Percentiles rank a stretch among this genome's conserved stretches.
Evolutionary conservation across 1,284 basidiomycete genomes (phyloP).

Genomic region (Trichosporon sp.): DNA sequence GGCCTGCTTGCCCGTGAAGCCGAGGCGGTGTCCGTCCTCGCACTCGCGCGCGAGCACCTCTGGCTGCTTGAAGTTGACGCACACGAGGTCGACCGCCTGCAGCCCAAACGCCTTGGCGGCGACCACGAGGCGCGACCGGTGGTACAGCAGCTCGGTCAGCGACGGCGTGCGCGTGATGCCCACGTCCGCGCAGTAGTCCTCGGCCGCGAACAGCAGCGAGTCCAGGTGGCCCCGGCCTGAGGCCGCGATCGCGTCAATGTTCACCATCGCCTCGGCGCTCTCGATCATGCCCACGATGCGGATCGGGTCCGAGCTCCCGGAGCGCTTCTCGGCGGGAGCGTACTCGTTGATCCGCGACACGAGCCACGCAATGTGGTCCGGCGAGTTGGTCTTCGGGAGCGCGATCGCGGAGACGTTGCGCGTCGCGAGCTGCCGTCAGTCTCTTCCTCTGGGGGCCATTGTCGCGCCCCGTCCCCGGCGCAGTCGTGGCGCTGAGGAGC

Average conservation of each 20-base stretch:
- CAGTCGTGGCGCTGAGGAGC: too few species aligned
- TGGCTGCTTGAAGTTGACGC: constrained; percentile 78
- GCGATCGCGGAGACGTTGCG: constrained; percentile 59
- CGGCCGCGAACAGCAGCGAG: constrained; percentile 27
- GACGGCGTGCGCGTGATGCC: constrained; percentile 72
- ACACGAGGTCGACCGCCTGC: constrained; percentile 89
- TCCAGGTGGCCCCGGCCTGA: constrained; percentile 40
- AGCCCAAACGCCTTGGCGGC: constrained; percentile 79
- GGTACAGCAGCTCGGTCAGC: constrained; percentile 72
- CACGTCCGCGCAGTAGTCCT: constrained; percentile 66
- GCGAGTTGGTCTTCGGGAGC: constrained; percentile 72
- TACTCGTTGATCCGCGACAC: constrained; percentile 51
- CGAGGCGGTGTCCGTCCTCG: constrained; percentile 67
- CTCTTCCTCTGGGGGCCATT: not conserved
- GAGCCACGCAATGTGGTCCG: constrained; percentile 61
- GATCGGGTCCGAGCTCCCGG: constrained; percentile 48
- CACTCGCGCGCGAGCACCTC: constrained; percentile 70
- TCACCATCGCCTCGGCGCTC: constrained; percentile 59
- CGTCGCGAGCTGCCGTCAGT: constrained; percentile 30
- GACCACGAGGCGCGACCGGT: constrained; percentile 77
- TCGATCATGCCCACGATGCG: constrained; percentile 72
- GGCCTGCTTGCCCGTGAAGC: constrained; percentile 92
- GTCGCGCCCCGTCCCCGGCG: too few species aligned
- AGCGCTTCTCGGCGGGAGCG: constrained; percentile 26
- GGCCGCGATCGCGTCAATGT: constrained; percentile 34